Evolutionary conservation across 2,329 filamentous ascomycete genomes (phyloP).

Genomic region (Lizonia empirigonia): DNA sequence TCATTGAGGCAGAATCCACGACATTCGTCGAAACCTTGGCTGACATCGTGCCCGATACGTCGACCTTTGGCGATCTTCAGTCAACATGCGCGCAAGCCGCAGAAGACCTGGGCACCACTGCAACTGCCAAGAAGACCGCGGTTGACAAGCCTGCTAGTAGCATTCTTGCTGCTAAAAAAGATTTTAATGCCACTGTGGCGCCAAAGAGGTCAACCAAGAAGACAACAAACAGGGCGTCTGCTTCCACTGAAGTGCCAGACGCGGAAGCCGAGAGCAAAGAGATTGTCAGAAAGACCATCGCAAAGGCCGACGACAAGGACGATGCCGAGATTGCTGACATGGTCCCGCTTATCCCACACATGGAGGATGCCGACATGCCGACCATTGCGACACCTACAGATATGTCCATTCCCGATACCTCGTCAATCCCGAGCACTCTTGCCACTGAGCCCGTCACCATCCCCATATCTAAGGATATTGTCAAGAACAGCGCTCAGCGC

Average conservation of each 20-base stretch:
- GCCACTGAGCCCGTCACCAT: not conserved
- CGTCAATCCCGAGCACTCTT: not conserved
- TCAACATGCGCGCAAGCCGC: not conserved
- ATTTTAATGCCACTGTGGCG: not conserved
- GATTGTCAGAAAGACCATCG: not conserved
- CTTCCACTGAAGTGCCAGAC: not conserved
- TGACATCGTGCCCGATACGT: not conserved
- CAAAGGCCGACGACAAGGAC: not conserved
- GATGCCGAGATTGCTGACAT: not conserved
- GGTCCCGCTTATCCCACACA: no score
- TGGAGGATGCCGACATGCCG: not conserved
- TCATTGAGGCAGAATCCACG: not conserved
- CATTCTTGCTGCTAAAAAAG: not conserved
- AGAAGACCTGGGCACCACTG: not conserved
- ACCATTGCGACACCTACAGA: not conserved
- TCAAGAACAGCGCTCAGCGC: not conserved
- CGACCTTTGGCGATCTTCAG: not conserved
- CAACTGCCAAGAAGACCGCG: not conserved
- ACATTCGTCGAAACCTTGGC: not conserved
- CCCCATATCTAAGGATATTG: not conserved
- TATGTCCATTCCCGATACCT: not conserved
- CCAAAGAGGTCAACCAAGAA: not conserved
- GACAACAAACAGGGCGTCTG: not conserved
- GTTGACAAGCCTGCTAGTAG: not conserved
- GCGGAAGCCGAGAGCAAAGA: not conserved